These are phyloP conservation scores for Mortierella sp. DNA, from an alignment of 371 early-diverging fungal species.

Conservation along the genomic window DNA sequence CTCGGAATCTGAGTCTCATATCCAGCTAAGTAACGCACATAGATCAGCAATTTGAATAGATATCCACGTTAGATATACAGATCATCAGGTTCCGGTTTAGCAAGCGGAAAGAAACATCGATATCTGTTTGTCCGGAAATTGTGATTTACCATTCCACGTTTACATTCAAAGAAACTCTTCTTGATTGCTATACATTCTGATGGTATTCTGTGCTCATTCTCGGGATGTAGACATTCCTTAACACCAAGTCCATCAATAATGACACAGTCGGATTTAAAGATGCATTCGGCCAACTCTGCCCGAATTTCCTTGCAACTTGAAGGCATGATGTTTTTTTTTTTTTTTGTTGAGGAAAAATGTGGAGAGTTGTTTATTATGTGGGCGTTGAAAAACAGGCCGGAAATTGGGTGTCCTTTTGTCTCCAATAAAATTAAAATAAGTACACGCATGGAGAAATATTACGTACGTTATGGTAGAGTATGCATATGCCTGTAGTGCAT, in stretches of 20 bases:
- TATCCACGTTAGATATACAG: neutral
- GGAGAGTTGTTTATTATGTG: neutral
- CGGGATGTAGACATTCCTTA: constrained; percentile 74
- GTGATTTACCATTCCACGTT: constrained; percentile 74
- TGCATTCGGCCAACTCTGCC: constrained; percentile 77
- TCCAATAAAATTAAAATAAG: no score
- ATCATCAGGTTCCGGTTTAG: neutral
- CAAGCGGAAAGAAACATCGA: neutral
- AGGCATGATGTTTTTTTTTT: constrained; percentile 60
- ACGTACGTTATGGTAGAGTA: no score
- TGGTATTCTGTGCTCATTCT: constrained; percentile 72
- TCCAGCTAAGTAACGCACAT: constrained; percentile 32
- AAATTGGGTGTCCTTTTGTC: no score
- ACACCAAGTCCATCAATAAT: constrained; percentile 73
- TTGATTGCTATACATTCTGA: constrained; percentile 73
- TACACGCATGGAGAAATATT: no score
- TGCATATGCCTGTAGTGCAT: no score
- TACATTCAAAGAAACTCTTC: constrained; percentile 78
- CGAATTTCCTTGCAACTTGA: constrained; percentile 79
- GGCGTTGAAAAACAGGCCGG: neutral
- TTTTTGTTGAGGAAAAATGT: neutral
- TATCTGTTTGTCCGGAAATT: neutral
- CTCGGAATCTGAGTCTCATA: constrained; percentile 54
- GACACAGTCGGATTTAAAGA: constrained; percentile 81
- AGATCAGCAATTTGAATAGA: neutral